These are phyloP conservation scores for Rhynchosporium secalis DNA, from an alignment of 2,329 filamentous ascomycete species.

Conservation along the genomic window DNA sequence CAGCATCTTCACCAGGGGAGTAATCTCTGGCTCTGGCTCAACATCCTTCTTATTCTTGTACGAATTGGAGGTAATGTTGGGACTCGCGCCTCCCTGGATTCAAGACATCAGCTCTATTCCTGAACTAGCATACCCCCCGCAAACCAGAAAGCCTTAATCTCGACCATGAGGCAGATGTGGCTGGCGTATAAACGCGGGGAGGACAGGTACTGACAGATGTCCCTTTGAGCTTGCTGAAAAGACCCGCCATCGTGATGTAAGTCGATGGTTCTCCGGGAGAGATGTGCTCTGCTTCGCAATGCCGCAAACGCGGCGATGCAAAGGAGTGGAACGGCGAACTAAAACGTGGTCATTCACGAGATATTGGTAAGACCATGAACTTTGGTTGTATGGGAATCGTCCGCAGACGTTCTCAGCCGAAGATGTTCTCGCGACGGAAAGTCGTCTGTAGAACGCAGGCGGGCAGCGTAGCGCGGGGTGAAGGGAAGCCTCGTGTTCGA, in stretches of 20 bases:
- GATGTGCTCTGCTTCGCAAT: slow-evolving; percentile 24
- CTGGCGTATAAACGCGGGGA: background rate
- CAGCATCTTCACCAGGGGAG: slow-evolving; percentile 72
- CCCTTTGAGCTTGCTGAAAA: slow-evolving; percentile 61
- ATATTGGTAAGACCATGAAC: background rate
- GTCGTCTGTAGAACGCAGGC: slow-evolving; percentile 15
- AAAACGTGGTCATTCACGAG: slow-evolving; percentile 28
- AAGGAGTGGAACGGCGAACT: slow-evolving; percentile 18
- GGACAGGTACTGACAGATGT: slow-evolving; percentile 51
- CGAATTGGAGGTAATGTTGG: slow-evolving; percentile 28
- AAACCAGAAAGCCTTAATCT: background rate
- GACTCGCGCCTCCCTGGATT: slow-evolving; percentile 28
- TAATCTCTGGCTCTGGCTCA: slow-evolving; percentile 51
- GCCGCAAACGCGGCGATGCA: slow-evolving; percentile 27
- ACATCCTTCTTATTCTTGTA: slow-evolving; percentile 38
- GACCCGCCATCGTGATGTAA: slow-evolving; percentile 50
- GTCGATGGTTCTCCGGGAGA: slow-evolving; percentile 14
- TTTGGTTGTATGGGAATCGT: background rate
- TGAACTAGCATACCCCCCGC: background rate
- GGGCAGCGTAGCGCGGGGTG: slow-evolving; percentile 25
- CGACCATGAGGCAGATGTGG: background rate
- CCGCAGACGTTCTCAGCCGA: slow-evolving; percentile 13
- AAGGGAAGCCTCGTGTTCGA: slow-evolving; percentile 16
- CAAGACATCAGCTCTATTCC: slow-evolving; percentile 24
- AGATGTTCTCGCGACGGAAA: background rate